Percentiles rank a stretch among this genome's conserved stretches.
Conservation (phyloP, 2,329 filamentous ascomycete species). For the Ascochyta clinopodiicola region DNA sequence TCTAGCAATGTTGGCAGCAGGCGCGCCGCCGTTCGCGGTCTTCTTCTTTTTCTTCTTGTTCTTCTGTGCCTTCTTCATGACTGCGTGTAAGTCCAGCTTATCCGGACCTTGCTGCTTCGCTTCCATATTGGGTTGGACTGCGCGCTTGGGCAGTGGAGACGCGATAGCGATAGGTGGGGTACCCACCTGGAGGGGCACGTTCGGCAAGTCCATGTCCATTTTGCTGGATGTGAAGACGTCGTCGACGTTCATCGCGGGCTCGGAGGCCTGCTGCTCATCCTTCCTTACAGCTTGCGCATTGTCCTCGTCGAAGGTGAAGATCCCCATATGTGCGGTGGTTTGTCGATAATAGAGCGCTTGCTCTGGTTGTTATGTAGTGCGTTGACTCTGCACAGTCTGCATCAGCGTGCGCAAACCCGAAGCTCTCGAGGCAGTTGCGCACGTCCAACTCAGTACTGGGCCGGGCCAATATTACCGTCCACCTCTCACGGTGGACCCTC, state of each 20-base stretch:
- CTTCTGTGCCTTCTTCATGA: constrained; percentile 48
- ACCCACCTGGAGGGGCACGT: constrained; percentile 33
- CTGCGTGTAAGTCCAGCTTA: constrained; percentile 48
- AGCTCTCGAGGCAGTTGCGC: constrained; percentile 22
- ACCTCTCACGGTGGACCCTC: constrained; percentile 60
- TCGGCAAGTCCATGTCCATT: constrained; percentile 37
- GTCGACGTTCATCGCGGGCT: constrained; percentile 17
- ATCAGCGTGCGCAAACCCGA: constrained; percentile 31
- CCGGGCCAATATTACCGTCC: constrained; percentile 55
- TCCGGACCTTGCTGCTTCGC: constrained; percentile 36
- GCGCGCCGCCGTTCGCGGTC: constrained; percentile 36
- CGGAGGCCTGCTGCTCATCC: constrained; percentile 17
- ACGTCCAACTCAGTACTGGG: constrained; percentile 33
- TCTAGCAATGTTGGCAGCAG: constrained; percentile 49
- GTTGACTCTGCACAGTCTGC: constrained; percentile 31
- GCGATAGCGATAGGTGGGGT: constrained; percentile 47
- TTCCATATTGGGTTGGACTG: constrained; percentile 30
- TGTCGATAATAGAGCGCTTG: constrained; percentile 15
- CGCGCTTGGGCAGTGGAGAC: constrained; percentile 41
- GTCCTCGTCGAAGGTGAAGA: constrained; percentile 47
- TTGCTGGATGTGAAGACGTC: constrained; percentile 27
- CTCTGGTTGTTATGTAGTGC: constrained; percentile 16
- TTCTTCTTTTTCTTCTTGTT: constrained; percentile 49
- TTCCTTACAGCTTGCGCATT: constrained; percentile 34
- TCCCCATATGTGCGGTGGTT: constrained; percentile 32